Evolutionary conservation across 2,329 filamentous ascomycete species (phyloP).

Genomic region (Talaromyces sp.): DNA sequence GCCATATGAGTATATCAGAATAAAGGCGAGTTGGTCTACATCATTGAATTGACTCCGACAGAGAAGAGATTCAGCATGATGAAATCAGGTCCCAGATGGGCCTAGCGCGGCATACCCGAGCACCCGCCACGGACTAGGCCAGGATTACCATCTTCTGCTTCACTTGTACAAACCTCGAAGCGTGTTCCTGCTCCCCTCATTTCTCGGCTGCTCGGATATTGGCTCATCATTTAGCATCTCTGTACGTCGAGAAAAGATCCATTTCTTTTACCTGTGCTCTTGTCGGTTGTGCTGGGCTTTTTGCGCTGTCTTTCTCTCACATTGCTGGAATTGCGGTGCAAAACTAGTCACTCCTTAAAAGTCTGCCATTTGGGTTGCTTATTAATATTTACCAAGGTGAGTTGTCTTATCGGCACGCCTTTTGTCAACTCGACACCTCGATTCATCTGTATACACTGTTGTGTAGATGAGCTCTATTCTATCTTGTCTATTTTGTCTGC

Average conservation of each 20-base stretch:
- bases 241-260: not conserved
- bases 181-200: conserved; percentile 13
- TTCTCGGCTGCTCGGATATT: conserved; percentile 3
- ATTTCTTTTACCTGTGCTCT: conserved; percentile 2
- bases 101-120: conserved; percentile 21
- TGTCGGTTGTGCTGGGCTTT: not conserved
- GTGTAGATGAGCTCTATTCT: not conserved
- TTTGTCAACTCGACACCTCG: not conserved
- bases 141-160: conserved; percentile 17
- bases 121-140: conserved; percentile 15
- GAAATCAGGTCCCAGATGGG: conserved; percentile 13
- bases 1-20: not conserved
- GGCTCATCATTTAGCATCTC: conserved; percentile 3
- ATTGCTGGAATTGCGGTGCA: conserved; percentile 6
- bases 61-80: not conserved
- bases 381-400: conserved; percentile 22
- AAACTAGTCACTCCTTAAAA: conserved; percentile 21
- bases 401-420: conserved; percentile 9
- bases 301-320: not conserved
- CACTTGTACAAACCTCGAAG: conserved; percentile 12
- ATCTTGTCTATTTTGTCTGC: not conserved
- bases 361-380: conserved; percentile 22
- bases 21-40: not conserved
- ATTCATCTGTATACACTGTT: conserved; percentile 3
- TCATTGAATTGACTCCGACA: not conserved